These are phyloP conservation scores for Coniferiporia weirii DNA, from an alignment of 1,284 basidiomycete genomes.

Conservation along the genomic window DNA sequence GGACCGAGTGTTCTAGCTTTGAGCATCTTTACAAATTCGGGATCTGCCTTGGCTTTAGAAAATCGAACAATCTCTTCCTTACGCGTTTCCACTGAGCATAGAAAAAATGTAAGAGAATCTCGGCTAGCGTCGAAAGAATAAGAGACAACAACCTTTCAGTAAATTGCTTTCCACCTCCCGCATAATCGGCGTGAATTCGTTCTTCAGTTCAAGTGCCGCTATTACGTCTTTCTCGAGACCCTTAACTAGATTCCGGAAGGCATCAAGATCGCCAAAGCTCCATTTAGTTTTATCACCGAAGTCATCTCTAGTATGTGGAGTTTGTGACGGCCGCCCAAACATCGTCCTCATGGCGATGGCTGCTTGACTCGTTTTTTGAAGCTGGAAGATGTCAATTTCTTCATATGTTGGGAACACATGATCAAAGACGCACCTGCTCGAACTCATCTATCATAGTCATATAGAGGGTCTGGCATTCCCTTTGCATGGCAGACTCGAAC, in stretches of 20 bases:
- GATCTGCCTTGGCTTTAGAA: conserved; percentile 68
- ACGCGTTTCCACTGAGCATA: conserved; percentile 54
- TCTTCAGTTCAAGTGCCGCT: conserved; percentile 40
- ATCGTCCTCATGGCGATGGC: conserved; percentile 27
- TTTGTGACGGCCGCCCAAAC: conserved; percentile 33
- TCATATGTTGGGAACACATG: background rate
- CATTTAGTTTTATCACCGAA: conserved; percentile 46
- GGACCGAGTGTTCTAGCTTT: conserved; percentile 80
- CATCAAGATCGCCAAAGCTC: conserved; percentile 46
- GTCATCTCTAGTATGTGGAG: conserved; percentile 39
- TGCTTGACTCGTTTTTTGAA: conserved; percentile 15
- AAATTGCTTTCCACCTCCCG: conserved; percentile 57
- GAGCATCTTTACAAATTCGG: conserved; percentile 76
- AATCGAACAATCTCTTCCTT: conserved; percentile 74
- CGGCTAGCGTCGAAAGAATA: background rate
- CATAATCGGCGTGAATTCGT: conserved; percentile 37
- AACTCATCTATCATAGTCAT: conserved; percentile 17
- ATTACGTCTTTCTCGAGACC: conserved; percentile 48
- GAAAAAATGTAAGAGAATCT: background rate
- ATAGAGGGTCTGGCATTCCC: conserved; percentile 16
- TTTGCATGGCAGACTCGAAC: conserved; percentile 19
- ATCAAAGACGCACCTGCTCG: conserved; percentile 10
- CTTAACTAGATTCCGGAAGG: conserved; percentile 45
- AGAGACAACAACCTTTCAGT: conserved; percentile 52
- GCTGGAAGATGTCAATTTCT: conserved; percentile 6